phyloP scores from a whole-genome alignment of 768 basidiomycete genomes.

The Rhizopogon roseolus region DNA sequence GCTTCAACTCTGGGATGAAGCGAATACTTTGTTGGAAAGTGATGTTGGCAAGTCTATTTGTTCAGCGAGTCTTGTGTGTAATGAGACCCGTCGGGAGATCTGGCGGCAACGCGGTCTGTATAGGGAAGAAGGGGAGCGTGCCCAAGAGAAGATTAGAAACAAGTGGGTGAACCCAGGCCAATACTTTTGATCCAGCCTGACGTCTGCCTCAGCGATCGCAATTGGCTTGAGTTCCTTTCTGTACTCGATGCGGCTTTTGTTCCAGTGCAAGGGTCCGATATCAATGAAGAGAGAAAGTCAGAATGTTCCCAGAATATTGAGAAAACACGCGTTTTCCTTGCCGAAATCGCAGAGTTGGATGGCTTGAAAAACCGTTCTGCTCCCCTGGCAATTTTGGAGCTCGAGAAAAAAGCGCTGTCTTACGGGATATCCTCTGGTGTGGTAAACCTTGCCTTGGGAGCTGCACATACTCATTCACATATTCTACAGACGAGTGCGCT shows the following conservation, averaged over 20 bases:
- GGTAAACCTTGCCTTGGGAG: constrained; percentile 5
- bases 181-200: constrained; percentile 16
- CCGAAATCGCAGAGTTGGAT: constrained; percentile 55
- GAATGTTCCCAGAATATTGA: constrained; percentile 35
- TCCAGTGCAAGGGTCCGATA: constrained; percentile 24
- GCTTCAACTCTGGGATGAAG: constrained; percentile 65
- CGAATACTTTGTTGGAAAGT: constrained; percentile 59
- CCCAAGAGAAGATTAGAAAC: constrained; percentile 54
- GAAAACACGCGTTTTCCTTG: constrained; percentile 48
- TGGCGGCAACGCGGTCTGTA: constrained; percentile 52
- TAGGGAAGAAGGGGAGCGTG: constrained; percentile 57
- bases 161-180: constrained; percentile 34
- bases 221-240: constrained; percentile 82
- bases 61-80: constrained; percentile 64
- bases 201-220: constrained; percentile 57
- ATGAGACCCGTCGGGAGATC: constrained; percentile 72
- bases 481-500: constrained; percentile 35
- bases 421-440: constrained; percentile 47
- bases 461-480: constrained; percentile 1
- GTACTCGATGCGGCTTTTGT: constrained; percentile 65
- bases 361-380: constrained; percentile 72
- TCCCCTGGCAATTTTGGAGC: constrained; percentile 68
- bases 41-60: constrained; percentile 68
- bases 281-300: constrained; percentile 31
- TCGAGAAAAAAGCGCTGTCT: constrained; percentile 55